A percentile compares a stretch with the other conserved stretches of the same genome.
phyloP scores from a whole-genome alignment of 768 basidiomycete genomes.

The Strobilomyces confusus region DNA sequence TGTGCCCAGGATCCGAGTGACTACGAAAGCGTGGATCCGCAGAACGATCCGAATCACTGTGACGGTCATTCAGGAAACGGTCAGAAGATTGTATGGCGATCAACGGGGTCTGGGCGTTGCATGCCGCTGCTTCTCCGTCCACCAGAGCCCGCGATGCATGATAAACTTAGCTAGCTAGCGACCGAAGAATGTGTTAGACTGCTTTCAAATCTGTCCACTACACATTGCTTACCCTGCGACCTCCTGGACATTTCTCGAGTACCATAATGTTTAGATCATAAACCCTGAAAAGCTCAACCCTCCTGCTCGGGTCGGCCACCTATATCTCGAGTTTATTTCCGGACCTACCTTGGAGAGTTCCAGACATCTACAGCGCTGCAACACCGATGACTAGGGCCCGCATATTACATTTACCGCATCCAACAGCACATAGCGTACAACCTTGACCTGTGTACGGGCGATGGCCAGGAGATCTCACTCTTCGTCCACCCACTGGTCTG shows the following conservation, averaged over 20 bases:
- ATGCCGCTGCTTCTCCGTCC: conserved; percentile 46
- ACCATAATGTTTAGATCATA: not conserved
- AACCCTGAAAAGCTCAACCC: not conserved
- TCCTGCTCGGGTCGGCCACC: no score
- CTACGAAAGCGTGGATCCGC: conserved; percentile 59
- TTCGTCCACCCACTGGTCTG: conserved; percentile 65
- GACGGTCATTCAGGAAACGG: conserved; percentile 70
- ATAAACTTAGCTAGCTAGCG: no score
- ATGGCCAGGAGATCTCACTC: conserved; percentile 36
- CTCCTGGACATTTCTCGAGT: not conserved
- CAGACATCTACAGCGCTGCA: no score
- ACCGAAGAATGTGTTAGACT: no score
- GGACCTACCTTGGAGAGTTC: not conserved
- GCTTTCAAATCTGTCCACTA: not conserved
- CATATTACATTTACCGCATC: conserved; percentile 1
- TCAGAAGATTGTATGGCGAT: conserved; percentile 68
- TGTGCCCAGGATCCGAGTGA: conserved; percentile 50
- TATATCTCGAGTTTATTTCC: not conserved
- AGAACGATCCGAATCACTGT: conserved; percentile 63
- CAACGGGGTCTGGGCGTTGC: conserved; percentile 59
- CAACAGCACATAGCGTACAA: not conserved
- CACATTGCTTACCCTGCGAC: not conserved
- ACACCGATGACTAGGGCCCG: no score
- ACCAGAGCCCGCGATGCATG: not conserved
- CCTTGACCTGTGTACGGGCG: not conserved